phyloP scores from a whole-genome alignment of 345 rosid genomes.

The Rhodamnia argentea region DNA sequence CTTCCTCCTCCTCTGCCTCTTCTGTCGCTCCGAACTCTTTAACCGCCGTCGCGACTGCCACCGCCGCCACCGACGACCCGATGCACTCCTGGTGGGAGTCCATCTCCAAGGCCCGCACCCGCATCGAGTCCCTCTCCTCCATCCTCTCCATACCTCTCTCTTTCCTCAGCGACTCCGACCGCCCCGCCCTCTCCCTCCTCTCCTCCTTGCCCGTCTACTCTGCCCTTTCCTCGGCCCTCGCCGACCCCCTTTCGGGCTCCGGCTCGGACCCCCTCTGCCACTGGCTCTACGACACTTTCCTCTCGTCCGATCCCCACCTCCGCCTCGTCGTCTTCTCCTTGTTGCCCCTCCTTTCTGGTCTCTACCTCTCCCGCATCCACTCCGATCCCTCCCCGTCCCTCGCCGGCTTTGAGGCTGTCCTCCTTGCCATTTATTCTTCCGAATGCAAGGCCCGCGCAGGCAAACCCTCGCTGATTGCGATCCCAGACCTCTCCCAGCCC shows the following conservation, averaged over 20 bases:
- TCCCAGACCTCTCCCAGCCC: constrained; percentile 83
- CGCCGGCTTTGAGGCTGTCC: constrained; percentile 91
- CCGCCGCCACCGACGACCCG: constrained; percentile 29
- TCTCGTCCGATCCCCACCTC: constrained; percentile 72
- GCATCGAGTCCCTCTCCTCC: constrained; percentile 61
- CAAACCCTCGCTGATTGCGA: constrained; percentile 55
- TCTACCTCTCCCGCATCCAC: constrained; percentile 74
- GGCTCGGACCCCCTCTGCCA: constrained; percentile 91
- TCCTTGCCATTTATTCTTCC: constrained; percentile 72
- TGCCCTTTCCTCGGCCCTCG: constrained; percentile 38
- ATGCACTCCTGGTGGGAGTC: constrained; percentile 99
- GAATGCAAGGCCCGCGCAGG: constrained; percentile 80
- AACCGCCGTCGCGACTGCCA: not conserved
- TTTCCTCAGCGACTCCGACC: constrained; percentile 81
- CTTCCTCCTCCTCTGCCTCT: constrained; percentile 35
- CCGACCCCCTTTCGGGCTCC: constrained; percentile 56
- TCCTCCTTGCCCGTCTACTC: constrained; percentile 62
- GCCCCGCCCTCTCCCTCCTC: constrained; percentile 85
- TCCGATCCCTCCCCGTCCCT: constrained; percentile 70
- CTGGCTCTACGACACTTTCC: constrained; percentile 93
- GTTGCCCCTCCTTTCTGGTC: constrained; percentile 62
- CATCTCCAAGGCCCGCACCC: constrained; percentile 79
- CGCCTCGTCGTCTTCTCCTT: constrained; percentile 79
- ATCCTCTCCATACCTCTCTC: constrained; percentile 58
- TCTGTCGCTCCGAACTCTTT: constrained; percentile 20